Base-by-base conservation (phyloP, 306 rosid genomes). In the Purshia tridentata region DNA sequence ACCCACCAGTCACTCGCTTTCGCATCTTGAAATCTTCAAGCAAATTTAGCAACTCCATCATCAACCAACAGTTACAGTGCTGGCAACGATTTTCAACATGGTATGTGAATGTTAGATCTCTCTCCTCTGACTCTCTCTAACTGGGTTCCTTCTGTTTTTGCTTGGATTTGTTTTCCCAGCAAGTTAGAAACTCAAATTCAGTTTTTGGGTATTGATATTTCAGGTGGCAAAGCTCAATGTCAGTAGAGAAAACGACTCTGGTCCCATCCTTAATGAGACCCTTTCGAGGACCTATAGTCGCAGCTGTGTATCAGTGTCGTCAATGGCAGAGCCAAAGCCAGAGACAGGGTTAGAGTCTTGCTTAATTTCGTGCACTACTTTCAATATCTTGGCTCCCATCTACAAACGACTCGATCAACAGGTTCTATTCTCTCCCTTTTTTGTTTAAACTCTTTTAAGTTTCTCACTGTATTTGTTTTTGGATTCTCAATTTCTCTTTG, bases 331-430 rank as follows among this genome's bases (percentile, higher is more conserved):
- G 44, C 70, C 75, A 44, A 84, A 65, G 46, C 9, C 20, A 72
- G 82, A 78, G 84, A 76, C 53, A 46, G 59, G 9, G 63, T 44
- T 15, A 6, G 80, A 67, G 65, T 47, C 76, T 69, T 81, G 84
- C 1, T 80, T 80, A 18, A 75, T 88, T 58, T 90, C 95, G 11
- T 92, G 92, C 64, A 92, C 97, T 67, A 93, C 97, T 78, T 91
- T 91, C 84, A 91, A 91, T 52, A 89, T 93, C 45, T 76, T 90
- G 69, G 97, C 96, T 61, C 97, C 97, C 15, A 93, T 87, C 65
- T 90, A 86, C 88, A 92, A 92, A 73, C 83, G 98, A 54, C n/a
- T 88, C 55, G 97, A 90, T n/a, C 97, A 82, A 29, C 84, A 87
- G 97, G 98, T 93, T 51, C 39, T n/a, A 50, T 41, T 23, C 47